phyloP scores from a whole-genome alignment of 169 alveolate genomes.

The Plasmodium gonderi region DNA sequence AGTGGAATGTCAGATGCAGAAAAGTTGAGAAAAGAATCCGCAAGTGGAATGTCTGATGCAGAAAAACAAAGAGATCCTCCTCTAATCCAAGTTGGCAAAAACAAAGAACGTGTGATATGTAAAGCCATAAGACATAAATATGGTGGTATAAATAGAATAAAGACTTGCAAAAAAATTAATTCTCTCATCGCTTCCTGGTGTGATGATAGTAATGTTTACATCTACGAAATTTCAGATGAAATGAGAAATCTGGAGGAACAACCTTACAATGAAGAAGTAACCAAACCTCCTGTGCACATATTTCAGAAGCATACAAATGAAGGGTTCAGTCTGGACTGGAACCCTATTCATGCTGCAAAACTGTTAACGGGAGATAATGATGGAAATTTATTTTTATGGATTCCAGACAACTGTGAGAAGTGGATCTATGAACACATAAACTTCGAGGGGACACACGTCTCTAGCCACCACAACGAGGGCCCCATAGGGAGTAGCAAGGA shows the following conservation, averaged over 20 bases:
- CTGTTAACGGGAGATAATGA: constrained; percentile 83
- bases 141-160: constrained; percentile 50
- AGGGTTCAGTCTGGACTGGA: constrained; percentile 87
- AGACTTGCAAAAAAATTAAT: constrained; percentile 33
- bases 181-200: constrained; percentile 70
- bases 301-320: constrained; percentile 77
- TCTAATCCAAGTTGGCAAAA: too few relatives aligned
- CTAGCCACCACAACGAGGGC: too few relatives aligned
- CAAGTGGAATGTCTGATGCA: not conserved
- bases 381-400: constrained; percentile 80
- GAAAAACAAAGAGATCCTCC: too few relatives aligned
- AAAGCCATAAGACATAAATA: constrained; percentile 38
- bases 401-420: constrained; percentile 60
- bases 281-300: constrained; percentile 17
- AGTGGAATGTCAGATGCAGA: not conserved
- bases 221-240: constrained; percentile 46
- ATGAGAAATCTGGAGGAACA: constrained; percentile 25
- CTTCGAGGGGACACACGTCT: too few relatives aligned
- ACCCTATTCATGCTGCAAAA: constrained; percentile 75
- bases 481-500: too few relatives aligned
- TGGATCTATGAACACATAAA: constrained; percentile 25
- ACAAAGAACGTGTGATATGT: constrained; percentile 10
- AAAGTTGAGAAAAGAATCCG: not conserved
- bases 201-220: constrained; percentile 58
- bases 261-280: constrained; percentile 12